Evolutionary conservation across 768 basidiomycete genomes (phyloP), one percentile per base, ranked within the genome.

Genomic region (Galerina sulciceps): DNA sequence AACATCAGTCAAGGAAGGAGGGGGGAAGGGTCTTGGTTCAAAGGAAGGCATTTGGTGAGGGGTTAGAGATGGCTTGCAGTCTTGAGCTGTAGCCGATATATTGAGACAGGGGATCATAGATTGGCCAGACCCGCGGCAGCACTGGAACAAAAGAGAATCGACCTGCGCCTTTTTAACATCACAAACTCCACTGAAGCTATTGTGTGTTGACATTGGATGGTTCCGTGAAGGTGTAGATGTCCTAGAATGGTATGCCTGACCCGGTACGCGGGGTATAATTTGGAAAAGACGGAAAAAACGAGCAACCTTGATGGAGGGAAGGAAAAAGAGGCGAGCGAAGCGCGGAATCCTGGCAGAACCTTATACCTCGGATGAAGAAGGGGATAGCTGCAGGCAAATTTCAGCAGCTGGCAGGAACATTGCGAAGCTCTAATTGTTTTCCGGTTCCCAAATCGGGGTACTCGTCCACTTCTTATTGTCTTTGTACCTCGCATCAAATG

Each of bases 1-100:
- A 37, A 91, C 86, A 62, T 79, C 82, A 41, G 77, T 76, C 64
- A 88, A 77, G 22, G 84, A 77, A 65, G 86, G 81, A 49, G 86
- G 87, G 62, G 88, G 88, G 66, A 88, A 89, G 15, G 83, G 81
- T 64, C 84, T 79, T 49, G 81, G 80, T 42, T 80, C 69, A 69
- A 86, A 87, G 65, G 81, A 69, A 54, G 74, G 66, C 71, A 74
- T 73, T 53, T 58, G 53, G 26, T 53, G 45, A 51, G 55, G 20
- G 44, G 58, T 56, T 36, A 46, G 49, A 59, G 60, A 58, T 54
- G 71, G 67, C 64, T 68, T 67, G 64, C 68, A 65, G 65, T 65
- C 68, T 68, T 61, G 58, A 65, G 69, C 68, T 69, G 70, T 55
- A 69, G 69, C 57, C 57, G 49, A 42, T 57, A 55, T 62, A 61